Evolutionary conservation across 202 grass and related monocot genomes (phyloP).

Genomic region (Elaeis oleifera): DNA sequence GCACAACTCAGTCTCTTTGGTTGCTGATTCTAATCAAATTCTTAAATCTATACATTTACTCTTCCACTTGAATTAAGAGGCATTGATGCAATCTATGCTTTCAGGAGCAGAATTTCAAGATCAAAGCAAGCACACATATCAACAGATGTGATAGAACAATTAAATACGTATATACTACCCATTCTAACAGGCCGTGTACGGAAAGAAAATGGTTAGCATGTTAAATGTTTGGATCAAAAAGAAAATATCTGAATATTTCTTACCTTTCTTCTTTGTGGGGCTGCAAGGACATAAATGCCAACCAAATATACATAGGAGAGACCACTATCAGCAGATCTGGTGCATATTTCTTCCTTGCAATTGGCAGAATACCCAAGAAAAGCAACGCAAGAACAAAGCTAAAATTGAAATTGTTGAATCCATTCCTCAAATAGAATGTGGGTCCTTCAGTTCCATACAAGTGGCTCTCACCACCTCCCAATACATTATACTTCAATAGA

Average conservation of each 20-base stretch:
- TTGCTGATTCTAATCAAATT: too few relatives aligned
- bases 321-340: constrained; percentile 78
- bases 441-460: constrained; percentile 80
- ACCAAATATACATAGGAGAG: constrained; percentile 90
- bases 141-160: too few relatives aligned
- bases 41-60: too few relatives aligned
- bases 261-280: constrained; percentile 99
- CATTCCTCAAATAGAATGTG: constrained; percentile 88
- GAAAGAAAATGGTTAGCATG: constrained; percentile 8
- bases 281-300: constrained; percentile 94
- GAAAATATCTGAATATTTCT: background rate
- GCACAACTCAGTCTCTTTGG: too few relatives aligned
- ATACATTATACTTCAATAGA: constrained; percentile 93
- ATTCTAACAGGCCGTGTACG: background rate
- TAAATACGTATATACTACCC: too few relatives aligned
- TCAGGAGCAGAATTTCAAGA: too few relatives aligned
- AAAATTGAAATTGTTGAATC: constrained; percentile 97
- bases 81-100: too few relatives aligned
- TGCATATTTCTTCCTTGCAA: constrained; percentile 68
- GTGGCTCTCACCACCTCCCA: constrained; percentile 91
- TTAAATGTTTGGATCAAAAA: background rate
- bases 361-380: constrained; percentile 53
- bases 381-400: constrained; percentile 72
- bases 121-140: too few relatives aligned
- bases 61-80: too few relatives aligned